Conservation (phyloP, 2,329 filamentous ascomycete species). For the Coniochaeta sp. region DNA sequence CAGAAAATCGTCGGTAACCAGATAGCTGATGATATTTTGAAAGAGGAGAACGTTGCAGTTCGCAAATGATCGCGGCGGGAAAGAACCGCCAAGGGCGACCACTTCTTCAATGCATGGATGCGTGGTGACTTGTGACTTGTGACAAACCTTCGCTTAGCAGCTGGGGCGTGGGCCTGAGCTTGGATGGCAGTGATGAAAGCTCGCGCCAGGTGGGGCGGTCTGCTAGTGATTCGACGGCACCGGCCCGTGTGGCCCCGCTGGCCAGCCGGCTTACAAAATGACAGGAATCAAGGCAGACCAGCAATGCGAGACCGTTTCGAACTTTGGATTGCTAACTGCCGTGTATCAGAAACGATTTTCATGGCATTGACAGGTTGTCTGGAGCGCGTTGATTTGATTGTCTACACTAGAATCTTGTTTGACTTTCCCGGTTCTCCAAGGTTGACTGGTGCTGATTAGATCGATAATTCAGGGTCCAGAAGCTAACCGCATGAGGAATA, state of each 20-base stretch:
- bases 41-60: background rate
- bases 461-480: background rate
- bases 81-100: background rate
- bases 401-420: background rate
- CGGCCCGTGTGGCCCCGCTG: background rate
- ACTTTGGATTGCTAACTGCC: background rate
- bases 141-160: background rate
- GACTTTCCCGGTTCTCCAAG: background rate
- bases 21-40: background rate
- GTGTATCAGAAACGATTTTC: background rate
- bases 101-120: background rate
- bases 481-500: background rate
- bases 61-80: background rate
- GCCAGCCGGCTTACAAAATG: background rate
- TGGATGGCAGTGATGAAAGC: background rate
- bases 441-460: background rate
- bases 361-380: background rate
- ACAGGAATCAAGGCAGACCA: background rate
- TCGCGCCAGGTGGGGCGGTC: background rate
- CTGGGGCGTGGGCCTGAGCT: background rate
- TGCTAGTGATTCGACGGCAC: background rate
- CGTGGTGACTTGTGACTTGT: background rate
- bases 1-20: background rate
- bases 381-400: background rate
- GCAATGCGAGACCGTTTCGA: background rate